A percentile compares a stretch with the other conserved stretches of the same genome.
Conservation (phyloP, 257 asterid genomes). For the Nemophila menziesii region DNA sequence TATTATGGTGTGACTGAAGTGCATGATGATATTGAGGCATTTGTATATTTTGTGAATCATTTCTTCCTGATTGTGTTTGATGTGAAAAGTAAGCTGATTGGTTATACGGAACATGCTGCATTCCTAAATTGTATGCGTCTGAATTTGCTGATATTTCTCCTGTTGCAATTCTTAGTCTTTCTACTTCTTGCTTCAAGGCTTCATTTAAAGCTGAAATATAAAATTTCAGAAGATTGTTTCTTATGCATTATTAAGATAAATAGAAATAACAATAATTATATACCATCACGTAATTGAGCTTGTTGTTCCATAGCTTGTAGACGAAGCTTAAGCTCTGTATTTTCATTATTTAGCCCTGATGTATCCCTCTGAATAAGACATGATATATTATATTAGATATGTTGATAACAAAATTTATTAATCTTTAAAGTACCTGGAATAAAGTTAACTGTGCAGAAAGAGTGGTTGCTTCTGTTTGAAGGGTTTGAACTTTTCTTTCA, state of each 20-base stretch:
- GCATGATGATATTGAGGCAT: constrained; percentile 60
- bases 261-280: not conserved
- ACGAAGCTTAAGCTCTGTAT: constrained; percentile 84
- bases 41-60: constrained; percentile 33
- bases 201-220: constrained; percentile 58
- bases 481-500: constrained; percentile 95
- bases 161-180: constrained; percentile 64
- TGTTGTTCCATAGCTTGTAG: constrained; percentile 97
- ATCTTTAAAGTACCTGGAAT: constrained; percentile 43
- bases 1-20: constrained; percentile 35
- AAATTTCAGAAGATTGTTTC: too few relatives aligned
- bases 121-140: constrained; percentile 40
- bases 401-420: too few relatives aligned
- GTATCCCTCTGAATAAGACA: constrained; percentile 68
- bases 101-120: constrained; percentile 61
- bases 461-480: constrained; percentile 85
- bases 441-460: constrained; percentile 74
- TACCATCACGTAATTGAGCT: constrained; percentile 92
- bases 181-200: constrained; percentile 84
- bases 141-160: constrained; percentile 56
- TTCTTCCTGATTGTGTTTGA: constrained; percentile 32
- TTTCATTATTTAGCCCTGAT: constrained; percentile 67
- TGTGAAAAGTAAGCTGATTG: constrained; percentile 47
- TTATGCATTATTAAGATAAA: too few relatives aligned
- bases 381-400: not conserved